Base-by-base conservation (phyloP, 441 rosid genomes). In the Pelargonium myrrhifolium region DNA sequence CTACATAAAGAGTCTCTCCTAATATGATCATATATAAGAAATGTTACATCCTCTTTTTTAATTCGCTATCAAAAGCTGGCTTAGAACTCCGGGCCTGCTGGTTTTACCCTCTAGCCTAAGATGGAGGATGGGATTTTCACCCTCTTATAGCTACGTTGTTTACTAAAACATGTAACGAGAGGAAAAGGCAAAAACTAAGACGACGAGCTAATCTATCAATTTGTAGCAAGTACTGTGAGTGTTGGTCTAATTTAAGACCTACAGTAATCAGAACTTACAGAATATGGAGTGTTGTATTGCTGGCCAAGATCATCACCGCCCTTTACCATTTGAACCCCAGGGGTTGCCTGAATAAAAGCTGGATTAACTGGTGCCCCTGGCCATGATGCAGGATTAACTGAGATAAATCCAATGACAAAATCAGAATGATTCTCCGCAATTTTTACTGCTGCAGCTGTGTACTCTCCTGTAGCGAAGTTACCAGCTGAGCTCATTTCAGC, bases 401-500 rank as follows among this genome's bases (percentile, higher is more conserved):
- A 93, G 72, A 93, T 91, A 83, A 93, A 93, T 18, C 99, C 99
- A 60, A 93, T 86, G 65, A 93, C 97, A 58, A 91, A 93, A 80
- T 93, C 96, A 1, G 96, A 88, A 77, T 88, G 96, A 21, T 90
- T 83, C 65, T 93, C 96, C 4, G 99, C 99, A 68, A 91, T 89
- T 76, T 93, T 89, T 66, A 87, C 89, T 0, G 96, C 97, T 55
- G 90, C 87, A 47, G 96, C 90, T 24, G 99, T 93, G 82, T 93
- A 93, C 40, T 87, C 97, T 76, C 95, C 99, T 26, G 73, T 91
- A 21, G 97, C 99, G 35, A 93, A 87, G 84, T 91, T 93, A 45
- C 96, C 99, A 24, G 93, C 97, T 42, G 99, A 93, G 81, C 99
- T 93, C 99, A 93, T 93, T 81, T 93, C 99, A 56, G 99, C 99